Conservation (phyloP, 257 asterid genomes). For the Solanum chilense region DNA sequence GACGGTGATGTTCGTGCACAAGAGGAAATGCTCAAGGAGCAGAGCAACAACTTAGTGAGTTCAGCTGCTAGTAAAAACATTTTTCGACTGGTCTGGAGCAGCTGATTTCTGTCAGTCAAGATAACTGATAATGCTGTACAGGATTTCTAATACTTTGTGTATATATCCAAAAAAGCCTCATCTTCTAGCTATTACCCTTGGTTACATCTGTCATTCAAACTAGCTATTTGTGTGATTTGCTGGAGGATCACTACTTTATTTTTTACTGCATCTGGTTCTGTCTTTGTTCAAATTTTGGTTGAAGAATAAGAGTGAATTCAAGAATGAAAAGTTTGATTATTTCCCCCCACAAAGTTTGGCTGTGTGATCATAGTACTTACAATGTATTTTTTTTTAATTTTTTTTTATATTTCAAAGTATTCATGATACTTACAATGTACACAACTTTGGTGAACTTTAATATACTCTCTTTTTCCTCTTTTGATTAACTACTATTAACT, state of each 20-base stretch:
- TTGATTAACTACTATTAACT: not conserved
- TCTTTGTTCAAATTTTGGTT: not conserved
- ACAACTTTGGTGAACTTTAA: not conserved
- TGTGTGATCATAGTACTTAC: not conserved
- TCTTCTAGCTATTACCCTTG: not conserved
- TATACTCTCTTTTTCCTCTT: not conserved
- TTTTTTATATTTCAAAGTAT: not conserved
- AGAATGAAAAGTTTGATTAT: not conserved
- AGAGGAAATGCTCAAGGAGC: constrained; percentile 86
- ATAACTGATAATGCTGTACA: not conserved
- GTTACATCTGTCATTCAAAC: not conserved
- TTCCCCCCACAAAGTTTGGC: not conserved
- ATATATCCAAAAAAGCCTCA: not conserved
- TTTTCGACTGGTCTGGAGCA: constrained; percentile 75
- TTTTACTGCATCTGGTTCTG: not conserved
- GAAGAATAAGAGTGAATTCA: not conserved
- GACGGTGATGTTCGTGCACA: constrained; percentile 63
- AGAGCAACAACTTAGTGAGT: constrained; percentile 58
- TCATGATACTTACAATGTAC: not conserved
- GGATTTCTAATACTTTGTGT: not conserved
- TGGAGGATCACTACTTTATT: not conserved
- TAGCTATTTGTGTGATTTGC: not conserved
- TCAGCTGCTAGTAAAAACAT: constrained; percentile 82
- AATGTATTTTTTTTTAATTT: not conserved
- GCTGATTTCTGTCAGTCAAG: constrained; percentile 9